Base-by-base conservation (phyloP, 805 yeast species). In the Candida ortonii region DNA sequence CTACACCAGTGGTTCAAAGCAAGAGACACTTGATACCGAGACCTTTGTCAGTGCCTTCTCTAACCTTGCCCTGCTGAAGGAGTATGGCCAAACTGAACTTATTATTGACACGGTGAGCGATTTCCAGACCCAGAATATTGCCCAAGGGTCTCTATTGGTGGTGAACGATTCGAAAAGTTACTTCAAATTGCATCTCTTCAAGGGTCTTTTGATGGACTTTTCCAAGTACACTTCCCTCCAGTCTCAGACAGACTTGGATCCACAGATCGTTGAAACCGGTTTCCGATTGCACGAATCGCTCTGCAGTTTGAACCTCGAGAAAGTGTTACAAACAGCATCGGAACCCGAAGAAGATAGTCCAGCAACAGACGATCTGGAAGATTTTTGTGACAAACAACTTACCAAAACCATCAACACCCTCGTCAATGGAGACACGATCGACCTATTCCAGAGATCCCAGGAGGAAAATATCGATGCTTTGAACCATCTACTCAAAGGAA, bases 391-490 rank as follows among this genome's bases (percentile, higher is more conserved):
- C 8, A 34, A 23, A 12, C 30, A 24, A 14, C 28, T 30, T 14
- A 37, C 30, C 26, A 20, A 34, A 16, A 40, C 49, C 6, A 40
- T 50, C 25, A 45, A 45, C 24, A 39, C 37, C 15, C 29, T 50
- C 13, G 47, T 50, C 11, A 46, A 47, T 32, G 35, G 43, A 11
- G 52, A 49, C 25, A 43, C 36, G 6, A 43, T 49, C 10, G 55
- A 51, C 28, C 34, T 42, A 6, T 23, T 42, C 14, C 34, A 42
- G 27, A 46, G 38, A 15, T 40, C 48, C 6, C 47, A 47, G 30
- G 52, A 50, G 29, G 59, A 53, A 21, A 52, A 49, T 28, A 16
- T 49, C 3, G 45, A 49, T 33, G 49, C 39, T 20, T 38, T 52
- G 29, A 49, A 50, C 22, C 28, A 34, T n/a, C 30, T 52, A 4